A percentile compares a stretch with the other conserved stretches of the same genome.
These are phyloP conservation scores for Carallia pectinifolia DNA, from an alignment of 345 rosid species.

Conservation along the genomic window DNA sequence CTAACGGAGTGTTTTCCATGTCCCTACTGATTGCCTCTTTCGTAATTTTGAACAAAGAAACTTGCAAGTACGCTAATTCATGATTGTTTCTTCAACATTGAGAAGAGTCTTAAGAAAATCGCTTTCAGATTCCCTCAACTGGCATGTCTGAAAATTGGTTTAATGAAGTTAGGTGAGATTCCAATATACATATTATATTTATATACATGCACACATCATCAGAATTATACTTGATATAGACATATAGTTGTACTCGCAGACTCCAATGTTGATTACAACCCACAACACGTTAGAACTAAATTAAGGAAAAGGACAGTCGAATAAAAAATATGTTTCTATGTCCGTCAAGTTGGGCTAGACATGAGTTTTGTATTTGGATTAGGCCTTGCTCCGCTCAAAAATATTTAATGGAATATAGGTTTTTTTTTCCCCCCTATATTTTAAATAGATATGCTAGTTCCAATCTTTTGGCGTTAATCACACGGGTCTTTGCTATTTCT, in stretches of 20 bases:
- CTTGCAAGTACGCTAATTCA: conserved; percentile 25
- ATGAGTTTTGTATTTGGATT: no score
- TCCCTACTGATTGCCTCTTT: conserved; percentile 27
- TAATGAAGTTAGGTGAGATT: conserved; percentile 26
- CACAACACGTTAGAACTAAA: background rate
- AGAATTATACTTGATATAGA: no score
- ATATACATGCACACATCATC: background rate
- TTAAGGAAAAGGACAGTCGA: background rate
- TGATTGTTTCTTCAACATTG: conserved; percentile 23
- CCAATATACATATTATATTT: background rate
- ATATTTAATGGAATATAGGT: no score
- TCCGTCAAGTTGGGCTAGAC: no score
- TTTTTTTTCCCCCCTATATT: no score
- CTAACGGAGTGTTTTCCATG: conserved; percentile 8
- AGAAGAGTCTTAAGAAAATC: conserved; percentile 9
- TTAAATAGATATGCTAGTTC: no score
- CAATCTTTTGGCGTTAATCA: no score
- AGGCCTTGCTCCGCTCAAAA: no score
- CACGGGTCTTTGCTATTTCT: no score
- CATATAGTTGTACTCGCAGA: no score
- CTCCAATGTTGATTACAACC: background rate
- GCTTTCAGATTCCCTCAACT: conserved; percentile 2
- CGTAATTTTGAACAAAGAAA: conserved; percentile 15
- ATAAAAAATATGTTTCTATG: background rate
- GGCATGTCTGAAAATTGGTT: background rate